These are phyloP conservation scores for Plasmodium vivax DNA, from an alignment of 169 alveolate genomes.

Conservation along the genomic window DNA sequence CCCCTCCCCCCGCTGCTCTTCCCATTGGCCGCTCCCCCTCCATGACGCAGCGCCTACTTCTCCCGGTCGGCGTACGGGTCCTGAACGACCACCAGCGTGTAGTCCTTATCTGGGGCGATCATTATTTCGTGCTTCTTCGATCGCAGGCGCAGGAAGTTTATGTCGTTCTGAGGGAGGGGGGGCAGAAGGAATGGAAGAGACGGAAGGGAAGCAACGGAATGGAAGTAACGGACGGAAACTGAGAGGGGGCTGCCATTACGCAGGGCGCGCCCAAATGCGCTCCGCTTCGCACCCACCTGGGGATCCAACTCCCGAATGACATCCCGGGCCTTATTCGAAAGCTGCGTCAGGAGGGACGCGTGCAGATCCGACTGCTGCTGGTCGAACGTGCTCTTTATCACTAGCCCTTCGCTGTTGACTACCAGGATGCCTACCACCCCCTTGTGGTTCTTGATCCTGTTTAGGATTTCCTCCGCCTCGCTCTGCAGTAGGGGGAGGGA, in stretches of 20 bases:
- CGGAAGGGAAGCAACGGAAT: not conserved
- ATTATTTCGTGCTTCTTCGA: constrained; percentile 94
- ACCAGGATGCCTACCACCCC: constrained; percentile 94
- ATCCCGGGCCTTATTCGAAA: constrained; percentile 87
- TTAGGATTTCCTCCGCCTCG: constrained; percentile 94
- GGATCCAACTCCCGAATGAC: constrained; percentile 90
- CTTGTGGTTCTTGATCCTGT: constrained; percentile 94
- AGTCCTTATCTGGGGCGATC: constrained; percentile 96
- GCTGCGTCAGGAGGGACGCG: constrained; percentile 82
- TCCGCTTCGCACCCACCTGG: constrained; percentile 29
- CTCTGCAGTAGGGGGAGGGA: constrained; percentile 31
- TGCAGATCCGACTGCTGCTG: constrained; percentile 82
- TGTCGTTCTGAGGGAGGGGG: constrained; percentile 85
- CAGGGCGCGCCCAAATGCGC: not conserved
- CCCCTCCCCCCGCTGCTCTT: not conserved
- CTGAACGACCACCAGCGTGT: constrained; percentile 93
- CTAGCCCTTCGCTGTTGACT: constrained; percentile 90
- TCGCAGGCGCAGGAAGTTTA: constrained; percentile 92
- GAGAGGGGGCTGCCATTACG: not conserved
- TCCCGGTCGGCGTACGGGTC: constrained; percentile 91
- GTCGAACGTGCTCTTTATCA: constrained; percentile 86
- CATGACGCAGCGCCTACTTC: not conserved
- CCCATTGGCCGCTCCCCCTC: not conserved
- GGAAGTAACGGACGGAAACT: not conserved
- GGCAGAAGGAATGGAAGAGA: constrained; percentile 1